phyloP scores from a whole-genome alignment of 331 rosid genomes.

The Quercus phellos region DNA sequence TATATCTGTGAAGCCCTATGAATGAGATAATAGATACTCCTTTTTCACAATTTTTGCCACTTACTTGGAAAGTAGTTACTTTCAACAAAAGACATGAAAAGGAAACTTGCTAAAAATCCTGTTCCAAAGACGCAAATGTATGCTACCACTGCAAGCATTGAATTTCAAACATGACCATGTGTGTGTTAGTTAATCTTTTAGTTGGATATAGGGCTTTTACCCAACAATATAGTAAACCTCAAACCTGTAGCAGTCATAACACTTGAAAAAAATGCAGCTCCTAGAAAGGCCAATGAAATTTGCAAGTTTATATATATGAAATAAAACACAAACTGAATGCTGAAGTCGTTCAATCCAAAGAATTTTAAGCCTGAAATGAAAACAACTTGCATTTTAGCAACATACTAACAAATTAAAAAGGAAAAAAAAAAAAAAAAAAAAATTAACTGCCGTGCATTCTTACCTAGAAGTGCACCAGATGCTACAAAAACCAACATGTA shows the following conservation, averaged over 20 bases:
- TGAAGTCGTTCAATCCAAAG: constrained; percentile 72
- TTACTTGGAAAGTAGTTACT: constrained; percentile 75
- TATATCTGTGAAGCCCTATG: constrained; percentile 7
- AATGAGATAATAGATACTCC: not conserved
- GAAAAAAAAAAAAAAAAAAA: too few relatives aligned
- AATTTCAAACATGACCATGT: not conserved
- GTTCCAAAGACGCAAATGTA: constrained; percentile 72
- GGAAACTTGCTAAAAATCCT: constrained; percentile 65
- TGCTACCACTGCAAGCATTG: constrained; percentile 51
- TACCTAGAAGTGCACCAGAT: too few relatives aligned
- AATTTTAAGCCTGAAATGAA: constrained; percentile 64
- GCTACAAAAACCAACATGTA: too few relatives aligned
- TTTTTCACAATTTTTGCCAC: constrained; percentile 19
- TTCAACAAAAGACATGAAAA: constrained; percentile 54
- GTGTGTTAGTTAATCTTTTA: not conserved
- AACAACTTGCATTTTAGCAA: constrained; percentile 10
- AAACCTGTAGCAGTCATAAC: constrained; percentile 87
- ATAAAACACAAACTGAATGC: constrained; percentile 76
- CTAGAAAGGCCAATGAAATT: constrained; percentile 63
- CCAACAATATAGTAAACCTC: constrained; percentile 9
- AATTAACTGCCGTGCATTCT: too few relatives aligned
- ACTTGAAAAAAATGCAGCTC: constrained; percentile 59
- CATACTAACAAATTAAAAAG: not conserved
- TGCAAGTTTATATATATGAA: constrained; percentile 78
- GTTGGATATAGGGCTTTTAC: not conserved